Evolutionary conservation across 1,139 yeast species (phyloP).

Genomic region (Taiozyma sp.): DNA sequence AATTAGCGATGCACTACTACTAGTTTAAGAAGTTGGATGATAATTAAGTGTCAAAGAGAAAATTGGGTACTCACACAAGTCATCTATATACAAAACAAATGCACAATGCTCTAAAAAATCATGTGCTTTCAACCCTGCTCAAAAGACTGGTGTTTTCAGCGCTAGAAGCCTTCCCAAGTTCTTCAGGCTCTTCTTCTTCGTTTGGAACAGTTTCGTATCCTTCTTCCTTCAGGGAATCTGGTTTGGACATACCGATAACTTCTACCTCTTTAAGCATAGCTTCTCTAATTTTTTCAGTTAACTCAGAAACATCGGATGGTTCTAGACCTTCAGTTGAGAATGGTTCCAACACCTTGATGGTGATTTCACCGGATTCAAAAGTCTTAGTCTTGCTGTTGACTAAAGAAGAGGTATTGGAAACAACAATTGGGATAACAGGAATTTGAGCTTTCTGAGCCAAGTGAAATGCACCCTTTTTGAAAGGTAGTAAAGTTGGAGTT

Average conservation of each 20-base stretch:
- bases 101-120: not conserved
- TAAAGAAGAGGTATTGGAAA: constrained; percentile 75
- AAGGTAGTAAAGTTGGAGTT: constrained; percentile 68
- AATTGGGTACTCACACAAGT: too few species aligned
- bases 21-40: too few species aligned
- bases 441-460: constrained; percentile 88
- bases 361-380: constrained; percentile 63
- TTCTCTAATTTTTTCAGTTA: constrained; percentile 37
- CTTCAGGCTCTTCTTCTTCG: constrained; percentile 12
- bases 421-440: constrained; percentile 84
- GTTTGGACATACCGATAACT: constrained; percentile 38
- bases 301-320: constrained; percentile 48
- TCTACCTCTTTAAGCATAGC: constrained; percentile 35
- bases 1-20: too few species aligned
- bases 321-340: constrained; percentile 52
- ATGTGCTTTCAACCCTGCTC: constrained; percentile 6
- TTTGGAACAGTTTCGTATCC: constrained; percentile 20
- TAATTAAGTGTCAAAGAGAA: too few species aligned
- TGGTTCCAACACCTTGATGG: constrained; percentile 64
- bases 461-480: constrained; percentile 97
- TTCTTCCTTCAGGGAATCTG: constrained; percentile 10
- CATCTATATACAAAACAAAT: not conserved
- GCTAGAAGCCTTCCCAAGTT: constrained; percentile 5
- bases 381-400: constrained; percentile 51
- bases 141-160: constrained; percentile 22